A percentile compares a stretch with the other conserved stretches of the same genome.
These are phyloP conservation scores for Amanita pallidorosea DNA, from an alignment of 768 basidiomycete genomes.

Conservation along the genomic window DNA sequence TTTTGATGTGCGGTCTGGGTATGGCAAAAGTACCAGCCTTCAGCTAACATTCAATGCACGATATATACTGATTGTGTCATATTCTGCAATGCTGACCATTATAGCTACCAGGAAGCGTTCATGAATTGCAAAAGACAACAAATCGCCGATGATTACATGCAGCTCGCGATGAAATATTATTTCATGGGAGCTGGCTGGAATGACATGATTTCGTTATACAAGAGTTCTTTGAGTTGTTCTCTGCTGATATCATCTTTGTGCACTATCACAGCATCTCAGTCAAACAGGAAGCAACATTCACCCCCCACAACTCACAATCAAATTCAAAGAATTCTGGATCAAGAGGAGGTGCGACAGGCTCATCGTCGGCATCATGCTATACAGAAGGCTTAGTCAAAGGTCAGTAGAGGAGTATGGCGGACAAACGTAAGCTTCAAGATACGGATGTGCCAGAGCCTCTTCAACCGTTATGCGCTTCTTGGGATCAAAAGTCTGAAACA, in stretches of 20 bases:
- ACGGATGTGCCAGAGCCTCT: constrained; percentile 89
- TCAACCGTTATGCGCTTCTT: constrained; percentile 95
- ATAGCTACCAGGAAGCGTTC: not conserved
- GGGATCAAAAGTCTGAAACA: constrained; percentile 81
- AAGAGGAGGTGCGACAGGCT: constrained; percentile 91
- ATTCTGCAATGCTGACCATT: not conserved
- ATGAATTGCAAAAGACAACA: not conserved
- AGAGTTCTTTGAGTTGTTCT: constrained; percentile 88
- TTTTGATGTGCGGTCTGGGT: not conserved
- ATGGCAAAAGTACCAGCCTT: constrained; percentile 1
- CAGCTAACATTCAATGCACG: not conserved
- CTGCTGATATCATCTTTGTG: constrained; percentile 95
- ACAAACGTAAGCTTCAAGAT: constrained; percentile 84
- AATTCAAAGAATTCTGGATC: constrained; percentile 97
- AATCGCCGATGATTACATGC: not conserved
- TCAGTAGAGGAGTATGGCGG: not conserved
- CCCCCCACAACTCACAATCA: constrained; percentile 54
- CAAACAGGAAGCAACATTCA: not conserved
- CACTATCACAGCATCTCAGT: constrained; percentile 31
- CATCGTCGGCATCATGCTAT: constrained; percentile 92
- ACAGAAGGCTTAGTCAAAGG: constrained; percentile 6
- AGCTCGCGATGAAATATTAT: constrained; percentile 14
- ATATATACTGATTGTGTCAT: not conserved
- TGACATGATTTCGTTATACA: constrained; percentile 91
- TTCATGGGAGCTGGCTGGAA: constrained; percentile 56